phyloP scores from a whole-genome alignment of 2,329 filamentous ascomycete species.

The Trichoderma sp. region DNA sequence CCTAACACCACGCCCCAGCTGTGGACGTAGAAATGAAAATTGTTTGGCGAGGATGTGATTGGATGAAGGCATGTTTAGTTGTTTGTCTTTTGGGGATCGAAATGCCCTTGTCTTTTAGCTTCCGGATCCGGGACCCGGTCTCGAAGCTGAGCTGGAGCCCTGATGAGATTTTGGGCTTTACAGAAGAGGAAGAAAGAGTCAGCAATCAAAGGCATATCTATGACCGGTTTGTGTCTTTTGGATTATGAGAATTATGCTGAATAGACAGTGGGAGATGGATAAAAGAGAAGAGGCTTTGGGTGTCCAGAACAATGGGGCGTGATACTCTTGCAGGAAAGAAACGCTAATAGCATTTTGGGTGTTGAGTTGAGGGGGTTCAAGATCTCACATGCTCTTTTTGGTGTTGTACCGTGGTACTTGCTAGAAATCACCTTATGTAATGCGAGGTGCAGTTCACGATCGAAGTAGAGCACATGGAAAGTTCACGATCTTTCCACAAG shows the following conservation, averaged over 20 bases:
- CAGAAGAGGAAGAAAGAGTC: not conserved
- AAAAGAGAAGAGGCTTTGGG: not conserved
- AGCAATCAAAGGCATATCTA: not conserved
- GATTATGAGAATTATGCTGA: not conserved
- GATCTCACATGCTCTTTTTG: not conserved
- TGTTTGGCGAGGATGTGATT: conserved; percentile 9
- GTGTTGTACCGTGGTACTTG: not conserved
- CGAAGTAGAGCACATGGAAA: not conserved
- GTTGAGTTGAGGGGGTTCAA: not conserved
- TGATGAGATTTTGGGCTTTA: not conserved
- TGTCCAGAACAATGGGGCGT: not conserved
- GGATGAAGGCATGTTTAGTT: not conserved
- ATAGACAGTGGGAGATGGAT: not conserved
- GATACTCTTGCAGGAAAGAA: not conserved
- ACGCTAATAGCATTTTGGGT: not conserved
- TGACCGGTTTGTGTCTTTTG: not conserved
- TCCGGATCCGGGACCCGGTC: not conserved
- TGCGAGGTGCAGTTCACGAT: not conserved
- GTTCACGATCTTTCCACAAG: not conserved
- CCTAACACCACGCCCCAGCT: conserved; percentile 14
- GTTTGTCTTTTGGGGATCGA: not conserved
- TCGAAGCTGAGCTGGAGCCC: not conserved
- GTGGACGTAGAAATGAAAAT: conserved; percentile 9
- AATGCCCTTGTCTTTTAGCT: not conserved
- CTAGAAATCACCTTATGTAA: not conserved